Conservation (phyloP, 352 stramenopile species). For the Globisporangium takayamanum region DNA sequence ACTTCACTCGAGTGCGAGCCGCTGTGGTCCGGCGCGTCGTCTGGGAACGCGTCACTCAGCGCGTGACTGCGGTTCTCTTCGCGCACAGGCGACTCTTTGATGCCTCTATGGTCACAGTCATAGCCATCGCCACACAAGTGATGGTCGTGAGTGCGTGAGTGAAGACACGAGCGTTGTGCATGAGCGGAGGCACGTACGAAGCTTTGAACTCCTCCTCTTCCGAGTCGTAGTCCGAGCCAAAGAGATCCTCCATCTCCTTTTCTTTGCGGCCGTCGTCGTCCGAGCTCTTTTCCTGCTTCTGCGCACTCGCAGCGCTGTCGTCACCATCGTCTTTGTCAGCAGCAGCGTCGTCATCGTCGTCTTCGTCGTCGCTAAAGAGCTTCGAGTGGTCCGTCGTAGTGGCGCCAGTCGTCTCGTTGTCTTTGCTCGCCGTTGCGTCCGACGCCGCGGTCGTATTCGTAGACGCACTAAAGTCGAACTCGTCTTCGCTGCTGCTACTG, state of each 20-base stretch:
- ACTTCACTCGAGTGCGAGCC: constrained; percentile 45
- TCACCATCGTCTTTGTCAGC: constrained; percentile 51
- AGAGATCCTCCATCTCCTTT: constrained; percentile 86
- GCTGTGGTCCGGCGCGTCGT: constrained; percentile 31
- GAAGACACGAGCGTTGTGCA: neutral
- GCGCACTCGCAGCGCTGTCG: constrained; percentile 22
- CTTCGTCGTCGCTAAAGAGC: constrained; percentile 71
- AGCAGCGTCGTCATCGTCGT: constrained; percentile 28
- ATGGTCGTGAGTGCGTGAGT: too few species aligned
- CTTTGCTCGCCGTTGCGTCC: neutral
- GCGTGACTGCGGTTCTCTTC: constrained; percentile 36
- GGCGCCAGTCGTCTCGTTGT: neutral
- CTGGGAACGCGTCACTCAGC: constrained; percentile 32
- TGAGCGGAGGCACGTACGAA: constrained; percentile 36
- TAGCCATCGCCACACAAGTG: too few species aligned
- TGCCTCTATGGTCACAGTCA: constrained; percentile 35
- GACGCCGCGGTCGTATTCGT: constrained; percentile 15
- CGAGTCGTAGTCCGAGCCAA: constrained; percentile 86
- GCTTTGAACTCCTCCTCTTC: constrained; percentile 87
- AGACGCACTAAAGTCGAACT: constrained; percentile 57
- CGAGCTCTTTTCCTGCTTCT: constrained; percentile 25
- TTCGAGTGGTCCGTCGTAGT: constrained; percentile 28
- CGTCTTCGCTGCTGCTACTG: constrained; percentile 71
- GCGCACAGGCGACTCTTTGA: constrained; percentile 76
- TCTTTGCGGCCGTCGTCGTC: constrained; percentile 38